These are phyloP conservation scores for Nidularia sp. DNA, from an alignment of 768 basidiomycete genomes.

Conservation along the genomic window DNA sequence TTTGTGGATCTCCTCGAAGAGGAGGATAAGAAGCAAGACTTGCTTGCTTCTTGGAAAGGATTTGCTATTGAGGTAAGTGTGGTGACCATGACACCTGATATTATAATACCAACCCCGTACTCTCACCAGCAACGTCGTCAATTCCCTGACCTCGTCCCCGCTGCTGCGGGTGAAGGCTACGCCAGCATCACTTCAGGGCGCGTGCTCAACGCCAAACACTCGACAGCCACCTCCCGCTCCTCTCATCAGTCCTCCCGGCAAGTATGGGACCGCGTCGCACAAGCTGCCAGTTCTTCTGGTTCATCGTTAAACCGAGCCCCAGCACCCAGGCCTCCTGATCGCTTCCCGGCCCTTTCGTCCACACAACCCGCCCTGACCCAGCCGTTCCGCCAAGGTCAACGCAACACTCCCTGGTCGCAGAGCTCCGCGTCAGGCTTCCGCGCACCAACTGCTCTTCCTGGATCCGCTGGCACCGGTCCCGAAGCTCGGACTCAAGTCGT, in stretches of 20 bases:
- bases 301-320: conserved; percentile 16
- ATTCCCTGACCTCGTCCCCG: conserved; percentile 74
- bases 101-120: background rate
- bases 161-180: conserved; percentile 58
- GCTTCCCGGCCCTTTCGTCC: conserved; percentile 28
- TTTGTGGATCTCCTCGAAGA: conserved; percentile 79
- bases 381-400: conserved; percentile 38
- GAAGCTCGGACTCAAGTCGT: conserved; percentile 7
- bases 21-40: conserved; percentile 75
- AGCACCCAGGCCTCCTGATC: conserved; percentile 18
- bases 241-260: conserved; percentile 57
- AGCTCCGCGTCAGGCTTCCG: conserved; percentile 18
- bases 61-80: conserved; percentile 73
- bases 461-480: conserved; percentile 13
- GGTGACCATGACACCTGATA: background rate
- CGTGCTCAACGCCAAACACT: conserved; percentile 79
- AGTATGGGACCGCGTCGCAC: conserved; percentile 85
- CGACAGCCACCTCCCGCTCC: conserved; percentile 51
- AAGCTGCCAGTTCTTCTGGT: conserved; percentile 57
- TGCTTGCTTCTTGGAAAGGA: conserved; percentile 77
- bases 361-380: conserved; percentile 17
- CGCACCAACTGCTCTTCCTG: conserved; percentile 7
- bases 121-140: conserved; percentile 69
- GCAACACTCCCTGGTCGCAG: conserved; percentile 62
- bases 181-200: conserved; percentile 80